Percentiles rank a stretch among this genome's conserved stretches.
Conservation (phyloP, 768 basidiomycete genomes). For the Boletellus sp. region DNA sequence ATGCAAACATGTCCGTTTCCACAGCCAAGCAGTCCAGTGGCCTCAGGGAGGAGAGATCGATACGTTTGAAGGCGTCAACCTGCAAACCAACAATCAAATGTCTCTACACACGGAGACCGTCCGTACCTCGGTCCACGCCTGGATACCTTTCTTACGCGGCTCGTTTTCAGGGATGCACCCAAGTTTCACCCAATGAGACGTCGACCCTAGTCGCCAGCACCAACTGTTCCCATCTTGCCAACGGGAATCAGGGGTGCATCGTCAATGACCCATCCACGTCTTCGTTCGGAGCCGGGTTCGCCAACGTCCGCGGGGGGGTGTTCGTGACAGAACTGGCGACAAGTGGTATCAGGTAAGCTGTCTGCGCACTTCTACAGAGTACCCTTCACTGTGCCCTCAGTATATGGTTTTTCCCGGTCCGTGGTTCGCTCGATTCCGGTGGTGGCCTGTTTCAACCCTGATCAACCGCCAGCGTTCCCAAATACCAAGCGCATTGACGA, state of each 20-base stretch:
- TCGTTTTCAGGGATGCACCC: constrained; percentile 45
- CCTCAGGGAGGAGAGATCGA: constrained; percentile 72
- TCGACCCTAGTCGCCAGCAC: constrained; percentile 53
- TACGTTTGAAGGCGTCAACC: constrained; percentile 79
- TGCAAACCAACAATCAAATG: constrained; percentile 61
- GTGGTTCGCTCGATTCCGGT: neutral
- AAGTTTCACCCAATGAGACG: constrained; percentile 45
- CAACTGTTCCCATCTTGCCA: constrained; percentile 55
- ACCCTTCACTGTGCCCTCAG: constrained; percentile 6
- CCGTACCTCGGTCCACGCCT: constrained; percentile 12
- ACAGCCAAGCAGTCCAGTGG: constrained; percentile 53
- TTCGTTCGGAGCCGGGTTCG: constrained; percentile 68
- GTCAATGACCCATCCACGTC: constrained; percentile 49
- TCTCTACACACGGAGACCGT: constrained; percentile 66
- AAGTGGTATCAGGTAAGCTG: constrained; percentile 58
- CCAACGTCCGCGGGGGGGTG: constrained; percentile 63
- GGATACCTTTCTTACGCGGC: neutral
- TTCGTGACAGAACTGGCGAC: constrained; percentile 71
- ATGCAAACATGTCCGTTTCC: neutral
- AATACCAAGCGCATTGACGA: constrained; percentile 47
- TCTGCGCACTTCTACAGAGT: neutral
- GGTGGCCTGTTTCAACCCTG: neutral
- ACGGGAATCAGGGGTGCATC: constrained; percentile 63
- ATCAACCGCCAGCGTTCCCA: constrained; percentile 27
- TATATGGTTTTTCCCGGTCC: constrained; percentile 32